Evolutionary conservation across 139 green algal genomes (phyloP), one percentile per base, ranked within the genome.

Genomic region (Dunaliella sp.): DNA sequence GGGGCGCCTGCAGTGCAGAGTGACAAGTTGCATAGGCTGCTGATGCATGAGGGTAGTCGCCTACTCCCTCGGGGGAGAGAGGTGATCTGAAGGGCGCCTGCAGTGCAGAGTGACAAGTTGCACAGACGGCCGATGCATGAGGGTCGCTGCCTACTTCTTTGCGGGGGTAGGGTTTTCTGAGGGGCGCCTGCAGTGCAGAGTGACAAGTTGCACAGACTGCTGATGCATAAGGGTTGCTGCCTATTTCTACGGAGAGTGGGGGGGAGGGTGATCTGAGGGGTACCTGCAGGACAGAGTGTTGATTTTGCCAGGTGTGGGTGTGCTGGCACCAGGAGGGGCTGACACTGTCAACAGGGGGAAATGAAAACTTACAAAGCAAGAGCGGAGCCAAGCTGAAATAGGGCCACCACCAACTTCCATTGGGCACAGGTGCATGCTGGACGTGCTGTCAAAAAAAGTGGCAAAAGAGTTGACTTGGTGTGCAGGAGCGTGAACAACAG

Each of bases 21-120:
- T n/a, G n/a, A n/a, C n/a, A n/a, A n/a, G 88, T 84, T 1, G 87
- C 89, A 72, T 94, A 96, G 25, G 89, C 89, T 58, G 92, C 93
- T 36, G 87, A 33, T 31, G 86, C 91, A 25, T 84, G 75, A 21
- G 90, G 88, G 83, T 95, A 91, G 0, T 93, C 90, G 0, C 85
- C 91, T n/a, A 90, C 86, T 85, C 96, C 94, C 86, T 95, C 93
- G 22, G 92, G 90, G 3, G 94, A 72, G 22, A 88, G 89, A 3
- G 86, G 87, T 74, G 85, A 85, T 80, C 86, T 85, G 0, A 86
- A 90, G 1, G 76, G 36, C 21, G 80, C 48, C 48, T 65, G 48
- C 7, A 16, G 48, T 16, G 16, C 48, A 16, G 7, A 65, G 7
- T n/a, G n/a, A n/a, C n/a, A n/a, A n/a, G 88, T 84, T 1, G 87